Evolutionary conservation across 768 basidiomycete genomes (phyloP), one percentile per base, ranked within the genome.

Genomic region (Macrolepiota albuminosa): DNA sequence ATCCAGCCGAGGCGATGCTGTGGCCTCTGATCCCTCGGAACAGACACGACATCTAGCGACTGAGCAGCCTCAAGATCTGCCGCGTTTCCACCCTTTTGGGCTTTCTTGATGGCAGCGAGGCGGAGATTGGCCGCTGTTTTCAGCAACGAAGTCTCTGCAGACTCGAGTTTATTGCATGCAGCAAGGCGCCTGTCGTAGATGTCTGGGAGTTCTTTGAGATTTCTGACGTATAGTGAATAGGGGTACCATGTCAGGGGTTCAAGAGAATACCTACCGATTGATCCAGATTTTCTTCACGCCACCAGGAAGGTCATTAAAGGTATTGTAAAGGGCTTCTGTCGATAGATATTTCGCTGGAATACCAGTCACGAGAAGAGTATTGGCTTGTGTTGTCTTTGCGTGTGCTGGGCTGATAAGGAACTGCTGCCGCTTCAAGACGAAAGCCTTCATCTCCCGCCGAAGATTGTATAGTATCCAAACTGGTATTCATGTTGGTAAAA

Each of bases 201-300:
- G 45, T 89, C 86, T 1, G 95, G 95, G 54, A 99, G 81, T 10
- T 93, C 88, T 70, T 92, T 92, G 33, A 98, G 78, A 68, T 98
- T 83, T 52, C 91, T 89, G 46, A 26, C 48, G 43, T n/a, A 29
- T 34, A 21, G 36, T 56, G 40, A 56, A 53, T 53, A 54, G 34
- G 40, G 58, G 40, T 11, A 3, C 6, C 4, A 2, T 4, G 24
- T 39, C 21, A 42, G 14, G 48, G 24, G 34, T 13, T 50, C n/a
- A 53, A n/a, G 18, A 24, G 2, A 57, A 81, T 45, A 1, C 42
- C n/a, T 59, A 87, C 86, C 91, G 81, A 71, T 95, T 96, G 42
- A 98, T 80, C 95, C 96, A 99, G 40, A 99, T 85, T 63, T 85
- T 84, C 69, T 86, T 87, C 8, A 95, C 89, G 16, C 95, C 95